Percentiles rank a stretch among this genome's conserved stretches.
Conservation (phyloP, 352 stramenopile species). For the Pythium aristosporum region DNA sequence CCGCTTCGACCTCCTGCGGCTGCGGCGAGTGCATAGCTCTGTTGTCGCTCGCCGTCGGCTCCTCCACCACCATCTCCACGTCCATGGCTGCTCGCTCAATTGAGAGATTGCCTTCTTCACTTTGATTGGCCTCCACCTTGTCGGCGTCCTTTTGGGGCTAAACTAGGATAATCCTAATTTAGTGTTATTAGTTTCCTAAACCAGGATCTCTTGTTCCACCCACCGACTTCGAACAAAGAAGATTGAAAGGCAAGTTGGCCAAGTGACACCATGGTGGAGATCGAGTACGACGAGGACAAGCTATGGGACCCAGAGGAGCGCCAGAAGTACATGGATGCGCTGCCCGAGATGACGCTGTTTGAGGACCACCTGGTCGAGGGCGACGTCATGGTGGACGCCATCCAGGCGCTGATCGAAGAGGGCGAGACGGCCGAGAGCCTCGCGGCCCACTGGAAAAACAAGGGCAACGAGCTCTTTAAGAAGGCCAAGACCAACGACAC, state of each 20-base stretch:
- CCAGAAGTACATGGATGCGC: constrained; percentile 82
- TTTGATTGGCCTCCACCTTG: constrained; percentile 26
- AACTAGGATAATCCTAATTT: constrained; percentile 18
- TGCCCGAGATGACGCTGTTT: constrained; percentile 88
- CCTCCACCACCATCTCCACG: constrained; percentile 9
- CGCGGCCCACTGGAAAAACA: constrained; percentile 86
- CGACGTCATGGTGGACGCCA: constrained; percentile 84
- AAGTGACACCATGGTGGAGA: constrained; percentile 64
- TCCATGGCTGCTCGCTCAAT: neutral
- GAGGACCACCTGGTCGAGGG: constrained; percentile 86
- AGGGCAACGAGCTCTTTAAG: constrained; percentile 85
- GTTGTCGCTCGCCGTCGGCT: neutral
- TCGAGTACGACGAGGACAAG: constrained; percentile 88
- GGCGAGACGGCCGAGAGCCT: constrained; percentile 85
- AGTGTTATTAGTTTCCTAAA: constrained; percentile 1
- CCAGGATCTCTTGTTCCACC: constrained; percentile 15
- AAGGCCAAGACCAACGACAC: constrained; percentile 69
- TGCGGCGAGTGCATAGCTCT: neutral
- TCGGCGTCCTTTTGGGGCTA: constrained; percentile 28
- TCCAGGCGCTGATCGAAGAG: constrained; percentile 86
- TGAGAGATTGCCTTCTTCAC: neutral
- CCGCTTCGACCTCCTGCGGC: neutral
- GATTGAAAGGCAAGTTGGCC: constrained; percentile 23
- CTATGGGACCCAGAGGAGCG: constrained; percentile 74
- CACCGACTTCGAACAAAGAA: constrained; percentile 9